Conservation (phyloP, 495 filamentous ascomycete species). For the Xylaria nigripes region DNA sequence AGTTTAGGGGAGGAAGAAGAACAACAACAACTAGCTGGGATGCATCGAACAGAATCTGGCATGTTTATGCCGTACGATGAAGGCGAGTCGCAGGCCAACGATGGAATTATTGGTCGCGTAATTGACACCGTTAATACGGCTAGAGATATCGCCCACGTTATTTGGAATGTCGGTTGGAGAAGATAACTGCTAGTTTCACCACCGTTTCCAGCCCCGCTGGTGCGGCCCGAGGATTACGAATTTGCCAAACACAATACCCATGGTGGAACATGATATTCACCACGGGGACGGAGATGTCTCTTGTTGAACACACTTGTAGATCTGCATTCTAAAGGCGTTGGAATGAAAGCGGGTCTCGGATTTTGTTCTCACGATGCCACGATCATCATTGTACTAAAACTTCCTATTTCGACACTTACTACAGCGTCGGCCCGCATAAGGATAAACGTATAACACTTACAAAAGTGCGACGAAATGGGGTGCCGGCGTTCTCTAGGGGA, state of each 20-base stretch:
- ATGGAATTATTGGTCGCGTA: constrained; percentile 66
- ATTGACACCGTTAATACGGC: constrained; percentile 95
- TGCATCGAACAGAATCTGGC: constrained; percentile 66
- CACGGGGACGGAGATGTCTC: neutral
- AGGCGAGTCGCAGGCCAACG: constrained; percentile 50
- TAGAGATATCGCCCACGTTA: constrained; percentile 88
- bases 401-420: constrained; percentile 2
- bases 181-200: constrained; percentile 36
- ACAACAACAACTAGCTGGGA: constrained; percentile 39
- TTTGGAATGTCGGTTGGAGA: constrained; percentile 97
- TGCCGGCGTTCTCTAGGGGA: neutral
- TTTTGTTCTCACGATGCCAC: constrained; percentile 7
- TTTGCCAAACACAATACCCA: neutral
- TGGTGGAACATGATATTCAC: neutral
- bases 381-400: constrained; percentile 7
- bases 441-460: constrained; percentile 1
- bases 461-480: neutral
- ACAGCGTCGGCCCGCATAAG: constrained; percentile 4
- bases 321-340: constrained; percentile 9
- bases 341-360: constrained; percentile 1
- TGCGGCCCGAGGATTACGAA: neutral
- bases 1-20: constrained; percentile 24
- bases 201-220: neutral
- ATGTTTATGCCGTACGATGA: constrained; percentile 83
- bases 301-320: neutral